Percentiles rank a stretch among this genome's conserved stretches.
phyloP scores from a whole-genome alignment of 805 yeast genomes.

The Zygoascus ofunaensis region DNA sequence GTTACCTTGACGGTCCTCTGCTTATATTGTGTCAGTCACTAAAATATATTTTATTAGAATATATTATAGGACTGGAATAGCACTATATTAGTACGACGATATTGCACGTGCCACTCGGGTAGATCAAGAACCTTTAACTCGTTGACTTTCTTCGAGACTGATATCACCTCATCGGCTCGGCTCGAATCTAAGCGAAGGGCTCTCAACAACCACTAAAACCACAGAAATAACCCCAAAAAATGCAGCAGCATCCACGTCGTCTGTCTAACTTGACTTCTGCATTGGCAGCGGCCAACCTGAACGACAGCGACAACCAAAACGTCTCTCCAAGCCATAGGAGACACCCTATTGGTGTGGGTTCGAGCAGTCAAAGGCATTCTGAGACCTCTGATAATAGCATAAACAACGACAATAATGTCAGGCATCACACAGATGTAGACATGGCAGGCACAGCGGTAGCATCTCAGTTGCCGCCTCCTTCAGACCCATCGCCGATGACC shows the following conservation, averaged over 20 bases:
- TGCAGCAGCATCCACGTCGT: conserved; percentile 15
- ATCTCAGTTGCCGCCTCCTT: conserved; percentile 1
- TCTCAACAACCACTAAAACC: too few species aligned
- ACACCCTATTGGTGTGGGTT: conserved; percentile 4
- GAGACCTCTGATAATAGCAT: background rate
- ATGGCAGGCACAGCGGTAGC: conserved; percentile 1
- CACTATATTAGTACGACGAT: too few species aligned
- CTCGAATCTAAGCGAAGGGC: too few species aligned
- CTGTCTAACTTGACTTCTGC: conserved; percentile 26
- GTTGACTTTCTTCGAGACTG: too few species aligned
- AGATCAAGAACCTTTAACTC: too few species aligned
- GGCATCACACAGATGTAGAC: conserved; percentile 1
- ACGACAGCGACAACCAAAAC: conserved; percentile 7
- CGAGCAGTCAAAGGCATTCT: conserved; percentile 4
- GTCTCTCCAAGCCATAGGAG: background rate
- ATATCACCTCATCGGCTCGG: too few species aligned
- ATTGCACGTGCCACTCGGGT: too few species aligned
- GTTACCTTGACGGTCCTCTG: too few species aligned
- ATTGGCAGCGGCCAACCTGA: conserved; percentile 22
- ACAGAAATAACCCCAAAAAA: too few species aligned
- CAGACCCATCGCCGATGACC: conserved; percentile 1
- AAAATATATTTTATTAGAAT: too few species aligned
- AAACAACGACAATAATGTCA: background rate
- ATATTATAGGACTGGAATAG: too few species aligned
- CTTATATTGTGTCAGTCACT: too few species aligned